These are phyloP conservation scores for Suillus placidus DNA, from an alignment of 768 basidiomycete genomes.

Conservation along the genomic window DNA sequence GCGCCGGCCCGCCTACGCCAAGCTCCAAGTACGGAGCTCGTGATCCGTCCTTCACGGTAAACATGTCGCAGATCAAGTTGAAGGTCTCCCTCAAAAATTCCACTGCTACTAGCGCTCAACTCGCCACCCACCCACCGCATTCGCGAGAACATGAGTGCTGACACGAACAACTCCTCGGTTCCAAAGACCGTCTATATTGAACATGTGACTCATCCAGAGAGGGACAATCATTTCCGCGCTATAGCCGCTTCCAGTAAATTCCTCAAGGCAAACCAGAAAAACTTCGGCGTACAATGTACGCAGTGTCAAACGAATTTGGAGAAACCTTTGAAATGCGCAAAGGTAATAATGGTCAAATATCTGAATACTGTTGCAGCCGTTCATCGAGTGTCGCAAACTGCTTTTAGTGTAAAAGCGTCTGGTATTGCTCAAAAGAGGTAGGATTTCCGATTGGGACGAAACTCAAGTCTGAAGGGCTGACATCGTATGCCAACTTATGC, in stretches of 20 bases:
- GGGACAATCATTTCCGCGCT: neutral
- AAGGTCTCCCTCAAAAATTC: too few species aligned
- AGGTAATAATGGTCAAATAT: neutral
- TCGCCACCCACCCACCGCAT: too few species aligned
- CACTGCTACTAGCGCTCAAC: too few species aligned
- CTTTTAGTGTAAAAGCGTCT: conserved; percentile 21
- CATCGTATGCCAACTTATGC: neutral
- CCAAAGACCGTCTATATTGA: neutral
- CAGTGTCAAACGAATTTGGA: conserved; percentile 15
- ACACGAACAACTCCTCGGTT: neutral
- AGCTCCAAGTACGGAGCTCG: too few species aligned
- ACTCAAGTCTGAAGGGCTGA: neutral
- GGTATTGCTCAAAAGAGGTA: conserved; percentile 23
- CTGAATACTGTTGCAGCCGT: neutral
- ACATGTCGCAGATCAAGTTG: too few species aligned
- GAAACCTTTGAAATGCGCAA: conserved; percentile 18
- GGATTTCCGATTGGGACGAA: neutral
- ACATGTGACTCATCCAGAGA: neutral
- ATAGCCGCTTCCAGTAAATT: neutral
- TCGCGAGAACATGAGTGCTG: neutral
- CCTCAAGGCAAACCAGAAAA: neutral
- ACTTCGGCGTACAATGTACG: conserved; percentile 14
- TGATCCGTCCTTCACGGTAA: too few species aligned
- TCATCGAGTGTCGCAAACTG: neutral
- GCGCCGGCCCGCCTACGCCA: too few species aligned